These are phyloP conservation scores for Entonaema liquescens DNA, from an alignment of 495 filamentous ascomycete genomes.

Conservation along the genomic window DNA sequence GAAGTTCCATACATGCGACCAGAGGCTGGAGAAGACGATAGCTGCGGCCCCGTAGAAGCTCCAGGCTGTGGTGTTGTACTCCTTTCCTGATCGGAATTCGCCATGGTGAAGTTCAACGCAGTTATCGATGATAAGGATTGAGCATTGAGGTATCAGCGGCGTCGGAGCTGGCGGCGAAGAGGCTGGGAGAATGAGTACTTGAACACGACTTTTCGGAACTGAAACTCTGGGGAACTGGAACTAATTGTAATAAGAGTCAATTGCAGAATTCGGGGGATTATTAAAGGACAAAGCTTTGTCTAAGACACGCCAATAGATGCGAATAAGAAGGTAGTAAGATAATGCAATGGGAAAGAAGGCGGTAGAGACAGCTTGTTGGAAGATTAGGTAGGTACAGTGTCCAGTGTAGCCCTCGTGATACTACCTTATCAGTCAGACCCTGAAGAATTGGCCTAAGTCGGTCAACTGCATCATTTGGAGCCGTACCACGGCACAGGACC, in stretches of 20 bases:
- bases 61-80: constrained; percentile 42
- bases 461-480: constrained; percentile 38
- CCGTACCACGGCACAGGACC: constrained; percentile 26
- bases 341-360: constrained; percentile 5
- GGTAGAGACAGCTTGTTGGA: background rate
- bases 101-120: constrained; percentile 28
- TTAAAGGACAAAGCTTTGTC: background rate
- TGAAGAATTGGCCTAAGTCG: constrained; percentile 33
- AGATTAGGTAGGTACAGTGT: background rate
- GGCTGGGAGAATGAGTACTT: constrained; percentile 8
- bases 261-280: background rate
- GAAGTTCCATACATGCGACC: constrained; percentile 53
- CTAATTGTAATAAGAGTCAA: constrained; percentile 24
- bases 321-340: constrained; percentile 4
- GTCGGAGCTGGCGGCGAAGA: constrained; percentile 8
- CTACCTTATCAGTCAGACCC: constrained; percentile 37
- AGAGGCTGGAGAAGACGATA: constrained; percentile 59
- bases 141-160: constrained; percentile 21
- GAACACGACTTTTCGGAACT: background rate
- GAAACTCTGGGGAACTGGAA: constrained; percentile 20
- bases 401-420: constrained; percentile 29
- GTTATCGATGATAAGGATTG: constrained; percentile 5
- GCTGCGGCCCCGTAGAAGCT: constrained; percentile 49
- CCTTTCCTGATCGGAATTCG: constrained; percentile 42
- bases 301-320: constrained; percentile 25